phyloP scores from a whole-genome alignment of 2,329 filamentous ascomycete species.

The Colletotrichum brevisporum region DNA sequence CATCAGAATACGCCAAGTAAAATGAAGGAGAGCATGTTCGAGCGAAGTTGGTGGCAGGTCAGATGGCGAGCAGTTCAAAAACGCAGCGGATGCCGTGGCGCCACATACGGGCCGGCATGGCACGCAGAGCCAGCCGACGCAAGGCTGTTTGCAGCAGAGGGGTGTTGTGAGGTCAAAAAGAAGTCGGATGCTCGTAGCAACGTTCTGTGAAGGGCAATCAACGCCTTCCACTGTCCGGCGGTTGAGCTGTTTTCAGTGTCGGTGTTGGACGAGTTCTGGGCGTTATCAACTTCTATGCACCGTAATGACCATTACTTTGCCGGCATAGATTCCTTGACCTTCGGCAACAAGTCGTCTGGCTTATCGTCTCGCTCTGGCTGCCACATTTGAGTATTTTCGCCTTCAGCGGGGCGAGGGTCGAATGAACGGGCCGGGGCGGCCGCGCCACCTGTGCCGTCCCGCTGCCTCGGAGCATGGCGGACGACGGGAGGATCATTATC shows the following conservation, averaged over 20 bases:
- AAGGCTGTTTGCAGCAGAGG: constrained; percentile 79
- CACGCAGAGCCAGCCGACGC: constrained; percentile 76
- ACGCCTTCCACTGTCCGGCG: constrained; percentile 85
- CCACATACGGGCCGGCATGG: constrained; percentile 96
- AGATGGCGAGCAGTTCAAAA: constrained; percentile 82
- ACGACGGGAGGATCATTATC: not conserved
- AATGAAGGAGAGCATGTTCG: constrained; percentile 92
- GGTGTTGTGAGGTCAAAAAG: constrained; percentile 89
- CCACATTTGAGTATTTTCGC: constrained; percentile 19
- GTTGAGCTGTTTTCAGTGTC: constrained; percentile 59
- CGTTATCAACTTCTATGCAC: constrained; percentile 85
- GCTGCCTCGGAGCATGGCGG: not conserved
- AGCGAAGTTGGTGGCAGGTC: constrained; percentile 81
- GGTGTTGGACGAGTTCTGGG: constrained; percentile 64
- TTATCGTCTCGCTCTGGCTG: constrained; percentile 77
- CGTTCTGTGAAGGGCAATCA: constrained; percentile 86
- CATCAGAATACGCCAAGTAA: constrained; percentile 93
- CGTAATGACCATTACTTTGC: constrained; percentile 87
- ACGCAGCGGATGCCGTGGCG: constrained; percentile 90
- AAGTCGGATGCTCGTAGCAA: constrained; percentile 89
- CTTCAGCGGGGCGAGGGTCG: accelerated
- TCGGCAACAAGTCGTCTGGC: constrained; percentile 84
- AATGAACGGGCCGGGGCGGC: accelerated
- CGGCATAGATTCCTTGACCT: constrained; percentile 87
- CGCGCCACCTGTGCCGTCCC: accelerated